These are phyloP conservation scores for Botrytis paeoniae DNA, from an alignment of 2,329 filamentous ascomycete genomes.

Conservation along the genomic window DNA sequence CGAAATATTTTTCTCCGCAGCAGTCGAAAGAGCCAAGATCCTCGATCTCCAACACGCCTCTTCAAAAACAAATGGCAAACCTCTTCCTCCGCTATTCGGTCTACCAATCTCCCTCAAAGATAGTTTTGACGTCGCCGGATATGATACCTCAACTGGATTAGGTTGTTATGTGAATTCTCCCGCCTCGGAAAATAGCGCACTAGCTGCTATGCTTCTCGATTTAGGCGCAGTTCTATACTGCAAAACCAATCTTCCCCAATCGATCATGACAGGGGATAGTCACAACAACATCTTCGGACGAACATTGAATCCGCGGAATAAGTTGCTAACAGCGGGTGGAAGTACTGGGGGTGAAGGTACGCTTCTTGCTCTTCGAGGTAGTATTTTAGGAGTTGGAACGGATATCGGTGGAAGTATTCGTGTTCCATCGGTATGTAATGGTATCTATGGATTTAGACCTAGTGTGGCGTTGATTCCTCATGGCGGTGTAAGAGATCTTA, in stretches of 20 bases:
- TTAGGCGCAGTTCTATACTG: constrained; percentile 70
- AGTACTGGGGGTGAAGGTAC: constrained; percentile 36
- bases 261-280: constrained; percentile 34
- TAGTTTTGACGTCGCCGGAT: constrained; percentile 67
- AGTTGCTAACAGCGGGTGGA: constrained; percentile 32
- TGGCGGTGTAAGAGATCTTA: neutral
- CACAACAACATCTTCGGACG: constrained; percentile 34
- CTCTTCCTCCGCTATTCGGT: constrained; percentile 35
- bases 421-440: constrained; percentile 5
- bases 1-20: constrained; percentile 45
- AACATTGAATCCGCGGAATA: constrained; percentile 41
- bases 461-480: constrained; percentile 5
- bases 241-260: constrained; percentile 4
- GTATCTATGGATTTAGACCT: neutral
- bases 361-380: constrained; percentile 32
- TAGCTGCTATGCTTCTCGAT: constrained; percentile 57
- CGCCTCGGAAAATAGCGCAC: constrained; percentile 60
- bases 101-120: constrained; percentile 48
- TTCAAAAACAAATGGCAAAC: constrained; percentile 36
- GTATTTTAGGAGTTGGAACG: constrained; percentile 33
- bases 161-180: constrained; percentile 81
- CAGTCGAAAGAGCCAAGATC: constrained; percentile 36
- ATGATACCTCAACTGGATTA: constrained; percentile 44
- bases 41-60: constrained; percentile 43
- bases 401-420: constrained; percentile 29